Base-by-base conservation (phyloP, 306 rosid species). In the Quercus berberidifolia region DNA sequence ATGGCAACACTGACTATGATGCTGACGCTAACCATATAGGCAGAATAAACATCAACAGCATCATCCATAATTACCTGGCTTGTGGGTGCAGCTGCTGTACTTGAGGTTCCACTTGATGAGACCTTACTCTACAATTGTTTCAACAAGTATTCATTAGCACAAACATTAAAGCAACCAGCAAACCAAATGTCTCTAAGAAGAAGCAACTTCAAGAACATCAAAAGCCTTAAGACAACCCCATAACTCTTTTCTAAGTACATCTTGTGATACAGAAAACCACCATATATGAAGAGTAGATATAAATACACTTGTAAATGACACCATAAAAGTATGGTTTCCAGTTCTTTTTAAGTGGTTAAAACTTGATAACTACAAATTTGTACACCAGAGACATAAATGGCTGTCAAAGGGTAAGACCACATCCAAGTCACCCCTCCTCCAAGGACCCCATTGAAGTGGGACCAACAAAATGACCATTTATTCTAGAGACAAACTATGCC, bases 51-150 rank as follows among this genome's bases (percentile, higher is more conserved):
- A 18, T 18, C 18, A 46, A 51, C 33, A 20, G 41, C 64, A 68
- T 13, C 70, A 64, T 65, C 26, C 14, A 15, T 4, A 67, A 31
- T 71, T 79, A 85, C 89, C 86, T 79, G 84, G 68, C 80, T 85
- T 75, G 81, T 73, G 11, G 89, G 82, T 9, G 79, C 71, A 58
- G 78, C 76, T 74, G 82, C 46, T 9, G 83, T 67, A 76, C 84
- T 79, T 13, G 84, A 65, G 63, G 86, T 55, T 79, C 86, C 84
- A 7, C 84, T 73, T 20, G 86, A 78, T 52, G 86, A 59, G 55
- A 74, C 82, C 86, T 85, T 82, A 65, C 18, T 76, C 86, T 79
- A 76, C 13, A 81, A 68, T 68, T 55, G 52, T 68, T 51, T 28
- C n/a, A 54, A 23, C 19, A 69, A 13, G 69, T 30, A 75, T 26